These are phyloP conservation scores for Penicillium lividum DNA, from an alignment of 495 filamentous ascomycete genomes.

Conservation along the genomic window DNA sequence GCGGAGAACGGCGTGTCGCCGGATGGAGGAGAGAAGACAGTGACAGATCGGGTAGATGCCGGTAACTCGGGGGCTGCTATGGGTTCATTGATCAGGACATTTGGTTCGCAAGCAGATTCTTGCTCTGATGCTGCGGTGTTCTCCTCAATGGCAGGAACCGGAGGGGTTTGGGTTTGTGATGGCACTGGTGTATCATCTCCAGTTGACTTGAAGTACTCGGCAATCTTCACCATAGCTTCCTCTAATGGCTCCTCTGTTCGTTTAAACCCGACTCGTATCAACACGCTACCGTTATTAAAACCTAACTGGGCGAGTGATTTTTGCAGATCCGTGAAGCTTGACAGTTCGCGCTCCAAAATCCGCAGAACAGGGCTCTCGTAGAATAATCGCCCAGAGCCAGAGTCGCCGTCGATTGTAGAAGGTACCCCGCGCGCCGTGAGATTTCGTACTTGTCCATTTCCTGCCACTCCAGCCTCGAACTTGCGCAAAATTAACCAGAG, in stretches of 20 bases:
- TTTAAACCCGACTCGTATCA: slow-evolving; percentile 76
- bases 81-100: slow-evolving; percentile 14
- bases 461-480: slow-evolving; percentile 71
- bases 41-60: slow-evolving; percentile 52
- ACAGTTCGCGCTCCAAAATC: slow-evolving; percentile 75
- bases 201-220: slow-evolving; percentile 60
- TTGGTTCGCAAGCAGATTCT: slow-evolving; percentile 9
- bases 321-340: slow-evolving; percentile 76
- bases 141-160: slow-evolving; percentile 4
- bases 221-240: slow-evolving; percentile 81
- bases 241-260: slow-evolving; percentile 76
- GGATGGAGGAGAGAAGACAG: slow-evolving; percentile 74
- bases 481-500: slow-evolving; percentile 86
- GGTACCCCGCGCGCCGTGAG: slow-evolving; percentile 79
- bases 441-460: slow-evolving; percentile 58
- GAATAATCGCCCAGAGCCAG: slow-evolving; percentile 71
- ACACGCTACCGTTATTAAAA: slow-evolving; percentile 74
- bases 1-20: slow-evolving; percentile 75
- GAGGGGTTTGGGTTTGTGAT: slow-evolving; percentile 12
- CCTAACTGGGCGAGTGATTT: slow-evolving; percentile 86
- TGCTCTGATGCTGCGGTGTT: slow-evolving; percentile 2
- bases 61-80: slow-evolving; percentile 27
- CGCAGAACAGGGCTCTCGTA: slow-evolving; percentile 86
- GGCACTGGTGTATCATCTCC: slow-evolving; percentile 34
- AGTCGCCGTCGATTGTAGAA: slow-evolving; percentile 48